phyloP scores from a whole-genome alignment of 768 basidiomycete species.

The Tremella yokohamensis region DNA sequence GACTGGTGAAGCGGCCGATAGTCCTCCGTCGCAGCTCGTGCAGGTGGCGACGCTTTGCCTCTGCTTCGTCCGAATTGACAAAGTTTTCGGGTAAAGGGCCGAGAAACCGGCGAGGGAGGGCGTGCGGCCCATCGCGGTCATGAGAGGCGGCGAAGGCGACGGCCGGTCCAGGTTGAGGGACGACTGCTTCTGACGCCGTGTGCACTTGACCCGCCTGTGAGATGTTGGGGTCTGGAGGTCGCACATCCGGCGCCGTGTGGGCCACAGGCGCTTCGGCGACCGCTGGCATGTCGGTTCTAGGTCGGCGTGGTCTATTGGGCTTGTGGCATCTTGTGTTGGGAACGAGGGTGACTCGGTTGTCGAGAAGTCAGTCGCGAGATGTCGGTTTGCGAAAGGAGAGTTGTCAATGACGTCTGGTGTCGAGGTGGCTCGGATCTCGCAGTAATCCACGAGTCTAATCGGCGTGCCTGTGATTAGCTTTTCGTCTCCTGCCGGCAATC shows the following conservation, averaged over 20 bases:
- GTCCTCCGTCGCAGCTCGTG: constrained; percentile 16
- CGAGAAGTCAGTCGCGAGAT: no score
- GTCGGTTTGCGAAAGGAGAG: no score
- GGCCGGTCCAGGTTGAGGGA: constrained; percentile 20
- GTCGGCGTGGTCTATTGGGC: no score
- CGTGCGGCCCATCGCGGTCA: constrained; percentile 14
- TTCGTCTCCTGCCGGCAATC: no score
- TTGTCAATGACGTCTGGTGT: no score
- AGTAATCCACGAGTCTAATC: no score
- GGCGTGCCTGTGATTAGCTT: no score
- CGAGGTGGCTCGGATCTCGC: no score
- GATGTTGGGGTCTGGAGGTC: background rate
- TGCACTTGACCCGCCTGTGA: background rate
- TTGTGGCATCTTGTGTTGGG: no score
- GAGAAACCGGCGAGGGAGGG: constrained; percentile 40
- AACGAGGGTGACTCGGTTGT: no score
- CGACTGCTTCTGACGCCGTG: background rate
- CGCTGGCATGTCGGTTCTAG: background rate
- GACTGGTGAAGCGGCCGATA: constrained; percentile 6
- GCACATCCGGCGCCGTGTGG: background rate
- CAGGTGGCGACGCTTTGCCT: constrained; percentile 23
- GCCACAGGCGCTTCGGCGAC: background rate
- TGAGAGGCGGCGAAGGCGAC: constrained; percentile 27
- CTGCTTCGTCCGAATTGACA: constrained; percentile 31
- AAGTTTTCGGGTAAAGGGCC: constrained; percentile 40